Percentiles rank a stretch among this genome's conserved stretches.
Evolutionary conservation across 768 basidiomycete species (phyloP).

Genomic region (Lactarius akahatsu): DNA sequence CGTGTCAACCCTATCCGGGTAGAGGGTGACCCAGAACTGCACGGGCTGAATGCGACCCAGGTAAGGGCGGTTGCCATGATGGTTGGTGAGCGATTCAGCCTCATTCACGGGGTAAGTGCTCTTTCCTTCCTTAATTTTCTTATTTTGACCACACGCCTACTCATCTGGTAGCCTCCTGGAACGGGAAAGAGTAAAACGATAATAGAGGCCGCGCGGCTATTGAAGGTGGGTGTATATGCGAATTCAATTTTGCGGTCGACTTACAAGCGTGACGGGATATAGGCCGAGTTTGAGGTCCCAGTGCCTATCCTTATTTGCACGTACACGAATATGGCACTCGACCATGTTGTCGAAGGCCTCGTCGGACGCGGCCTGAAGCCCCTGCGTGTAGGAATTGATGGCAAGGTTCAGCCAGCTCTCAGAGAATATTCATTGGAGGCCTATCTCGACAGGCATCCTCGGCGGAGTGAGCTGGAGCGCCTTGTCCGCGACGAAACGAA

Average conservation of each 20-base stretch:
- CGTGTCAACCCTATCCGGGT: constrained; percentile 56
- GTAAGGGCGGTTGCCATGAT: constrained; percentile 81
- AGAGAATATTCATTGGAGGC: constrained; percentile 59
- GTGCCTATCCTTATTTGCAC: constrained; percentile 89
- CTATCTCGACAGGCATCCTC: constrained; percentile 60
- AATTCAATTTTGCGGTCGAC: not conserved
- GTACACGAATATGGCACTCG: constrained; percentile 91
- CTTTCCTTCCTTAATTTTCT: constrained; percentile 20
- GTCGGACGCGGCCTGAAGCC: constrained; percentile 61
- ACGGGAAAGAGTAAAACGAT: constrained; percentile 94
- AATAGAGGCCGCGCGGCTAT: constrained; percentile 75
- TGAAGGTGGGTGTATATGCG: constrained; percentile 52
- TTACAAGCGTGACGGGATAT: constrained; percentile 11
- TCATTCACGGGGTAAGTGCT: constrained; percentile 81
- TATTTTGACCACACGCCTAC: not conserved
- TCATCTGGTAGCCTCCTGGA: constrained; percentile 69
- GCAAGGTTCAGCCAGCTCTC: constrained; percentile 58
- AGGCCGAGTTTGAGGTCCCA: constrained; percentile 78
- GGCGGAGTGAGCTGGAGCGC: constrained; percentile 45
- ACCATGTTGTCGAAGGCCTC: constrained; percentile 82
- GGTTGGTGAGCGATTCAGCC: constrained; percentile 73
- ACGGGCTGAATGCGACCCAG: constrained; percentile 72
- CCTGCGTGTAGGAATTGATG: constrained; percentile 69
- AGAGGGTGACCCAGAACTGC: constrained; percentile 74
- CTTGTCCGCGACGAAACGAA: constrained; percentile 43